These are phyloP conservation scores for Parmelia sp. DNA, from an alignment of 495 filamentous ascomycete genomes.

Conservation along the genomic window DNA sequence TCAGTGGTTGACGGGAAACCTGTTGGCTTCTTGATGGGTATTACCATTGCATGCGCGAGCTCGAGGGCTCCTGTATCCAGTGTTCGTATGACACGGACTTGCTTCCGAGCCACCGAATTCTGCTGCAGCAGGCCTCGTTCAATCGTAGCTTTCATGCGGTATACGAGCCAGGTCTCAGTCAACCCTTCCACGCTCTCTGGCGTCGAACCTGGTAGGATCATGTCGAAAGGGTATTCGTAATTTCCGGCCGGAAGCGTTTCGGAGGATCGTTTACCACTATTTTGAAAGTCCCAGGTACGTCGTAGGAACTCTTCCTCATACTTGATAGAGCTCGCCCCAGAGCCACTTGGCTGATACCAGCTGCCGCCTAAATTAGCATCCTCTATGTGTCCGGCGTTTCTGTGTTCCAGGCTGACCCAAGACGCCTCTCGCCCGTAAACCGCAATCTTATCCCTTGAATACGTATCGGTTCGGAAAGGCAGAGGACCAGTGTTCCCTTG, in stretches of 20 bases:
- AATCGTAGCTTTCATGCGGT: constrained; percentile 82
- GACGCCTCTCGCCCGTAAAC: constrained; percentile 61
- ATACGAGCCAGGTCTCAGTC: constrained; percentile 70
- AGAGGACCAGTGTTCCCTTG: constrained; percentile 69
- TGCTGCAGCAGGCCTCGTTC: constrained; percentile 72
- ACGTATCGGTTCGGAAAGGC: constrained; percentile 59
- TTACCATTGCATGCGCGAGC: constrained; percentile 75
- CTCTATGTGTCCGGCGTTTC: constrained; percentile 8
- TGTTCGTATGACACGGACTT: constrained; percentile 81
- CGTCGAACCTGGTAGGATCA: constrained; percentile 65
- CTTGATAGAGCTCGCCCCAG: constrained; percentile 31
- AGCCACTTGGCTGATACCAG: constrained; percentile 38
- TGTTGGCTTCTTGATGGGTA: constrained; percentile 2
- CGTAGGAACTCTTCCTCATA: constrained; percentile 52
- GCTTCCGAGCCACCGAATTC: constrained; percentile 70
- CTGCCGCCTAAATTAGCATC: constrained; percentile 28
- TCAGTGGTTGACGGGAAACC: constrained; percentile 13
- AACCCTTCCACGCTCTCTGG: constrained; percentile 88
- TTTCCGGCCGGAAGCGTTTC: constrained; percentile 66
- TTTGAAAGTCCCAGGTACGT: constrained; percentile 49
- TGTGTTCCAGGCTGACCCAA: constrained; percentile 49
- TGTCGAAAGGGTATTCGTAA: constrained; percentile 86
- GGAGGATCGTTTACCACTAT: constrained; percentile 45
- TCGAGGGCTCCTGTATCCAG: constrained; percentile 75
- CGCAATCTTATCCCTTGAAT: constrained; percentile 67